Percentiles rank a stretch among this genome's conserved stretches.
phyloP scores from a whole-genome alignment of 371 early-diverging fungal genomes.

The Mortierella sp. region DNA sequence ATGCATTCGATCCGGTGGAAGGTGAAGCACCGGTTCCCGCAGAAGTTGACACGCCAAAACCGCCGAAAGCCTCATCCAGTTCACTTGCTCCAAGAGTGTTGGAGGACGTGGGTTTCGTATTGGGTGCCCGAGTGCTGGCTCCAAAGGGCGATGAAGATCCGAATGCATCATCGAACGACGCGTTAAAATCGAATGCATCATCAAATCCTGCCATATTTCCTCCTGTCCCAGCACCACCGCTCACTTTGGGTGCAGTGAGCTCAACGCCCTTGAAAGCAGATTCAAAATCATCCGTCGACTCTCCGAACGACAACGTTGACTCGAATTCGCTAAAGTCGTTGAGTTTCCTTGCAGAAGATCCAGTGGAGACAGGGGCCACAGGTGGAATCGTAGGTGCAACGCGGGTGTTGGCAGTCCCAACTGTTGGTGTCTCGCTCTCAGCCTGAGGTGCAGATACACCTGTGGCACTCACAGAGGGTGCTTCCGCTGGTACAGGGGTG shows the following conservation, averaged over 20 bases:
- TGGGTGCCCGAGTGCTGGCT: conserved; percentile 1
- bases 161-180: conserved; percentile 51
- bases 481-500: not conserved
- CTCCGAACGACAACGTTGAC: conserved; percentile 27
- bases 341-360: conserved; percentile 37
- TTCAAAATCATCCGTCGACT: conserved; percentile 40
- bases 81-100: conserved; percentile 15
- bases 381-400: conserved; percentile 1
- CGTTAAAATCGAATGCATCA: conserved; percentile 47
- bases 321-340: conserved; percentile 52
- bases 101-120: conserved; percentile 6
- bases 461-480: not conserved
- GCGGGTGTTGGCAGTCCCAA: not conserved
- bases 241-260: conserved; percentile 37
- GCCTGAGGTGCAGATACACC: not conserved
- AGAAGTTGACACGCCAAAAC: conserved; percentile 11
- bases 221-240: conserved; percentile 8
- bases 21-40: not conserved
- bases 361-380: conserved; percentile 21
- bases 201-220: conserved; percentile 38
- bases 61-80: conserved; percentile 51
- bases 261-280: conserved; percentile 50
- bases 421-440: not conserved
- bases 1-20: conserved; percentile 6
- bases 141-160: conserved; percentile 18